Evolutionary conservation across 805 yeast genomes (phyloP).

Genomic region (Zygotorulaspora danielsina): DNA sequence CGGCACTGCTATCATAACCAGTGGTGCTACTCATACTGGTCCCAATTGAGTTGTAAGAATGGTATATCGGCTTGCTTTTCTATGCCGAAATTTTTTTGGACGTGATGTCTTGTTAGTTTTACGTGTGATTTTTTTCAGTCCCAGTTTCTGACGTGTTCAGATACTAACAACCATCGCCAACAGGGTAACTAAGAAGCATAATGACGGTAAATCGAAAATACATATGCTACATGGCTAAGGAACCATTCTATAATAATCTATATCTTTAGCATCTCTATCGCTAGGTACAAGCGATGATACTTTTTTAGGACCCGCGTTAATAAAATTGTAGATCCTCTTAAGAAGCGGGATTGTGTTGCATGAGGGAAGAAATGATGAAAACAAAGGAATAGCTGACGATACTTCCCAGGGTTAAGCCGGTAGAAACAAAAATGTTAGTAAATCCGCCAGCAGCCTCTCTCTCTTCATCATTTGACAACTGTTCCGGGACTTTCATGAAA

Average conservation of each 20-base stretch:
- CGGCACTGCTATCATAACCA: conserved; percentile 20
- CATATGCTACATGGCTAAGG: no score
- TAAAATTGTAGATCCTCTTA: no score
- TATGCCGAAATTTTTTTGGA: neutral
- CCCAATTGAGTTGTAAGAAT: conserved; percentile 11
- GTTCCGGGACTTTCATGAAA: conserved; percentile 68
- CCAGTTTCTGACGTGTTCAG: conserved; percentile 15
- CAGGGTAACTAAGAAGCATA: conserved; percentile 1
- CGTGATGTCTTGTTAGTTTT: neutral
- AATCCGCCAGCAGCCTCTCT: conserved; percentile 94
- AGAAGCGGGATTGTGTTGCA: no score
- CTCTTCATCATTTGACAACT: conserved; percentile 58
- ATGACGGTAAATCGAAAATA: neutral
- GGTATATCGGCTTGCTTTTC: neutral
- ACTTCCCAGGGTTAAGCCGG: conserved; percentile 79
- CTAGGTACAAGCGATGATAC: no score
- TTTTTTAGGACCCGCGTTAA: no score
- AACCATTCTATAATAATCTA: no score
- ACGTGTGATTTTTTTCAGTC: neutral
- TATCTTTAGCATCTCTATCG: no score
- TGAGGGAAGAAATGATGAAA: conserved; percentile 17
- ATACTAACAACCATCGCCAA: neutral
- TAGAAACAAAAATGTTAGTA: conserved; percentile 70
- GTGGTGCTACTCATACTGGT: conserved; percentile 21
- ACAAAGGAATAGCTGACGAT: conserved; percentile 67